Conservation (phyloP, 371 early-diverging fungal species). For the Zopfochytrium polystomum region DNA sequence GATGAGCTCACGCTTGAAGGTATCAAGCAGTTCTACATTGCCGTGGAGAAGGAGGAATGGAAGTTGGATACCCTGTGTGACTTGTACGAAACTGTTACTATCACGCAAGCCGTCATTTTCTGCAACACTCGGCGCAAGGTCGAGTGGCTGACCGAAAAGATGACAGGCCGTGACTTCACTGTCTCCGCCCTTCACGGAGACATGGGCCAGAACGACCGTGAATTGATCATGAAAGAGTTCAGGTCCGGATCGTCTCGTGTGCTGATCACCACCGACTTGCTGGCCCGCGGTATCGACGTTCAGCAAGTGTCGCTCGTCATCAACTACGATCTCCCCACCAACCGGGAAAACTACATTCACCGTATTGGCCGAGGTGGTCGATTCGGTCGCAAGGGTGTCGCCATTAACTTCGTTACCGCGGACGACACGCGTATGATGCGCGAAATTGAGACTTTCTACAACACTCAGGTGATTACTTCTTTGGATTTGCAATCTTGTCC, state of each 20-base stretch:
- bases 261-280: conserved; percentile 96
- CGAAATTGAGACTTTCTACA: conserved; percentile 97
- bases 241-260: conserved; percentile 88
- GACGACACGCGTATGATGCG: conserved; percentile 92
- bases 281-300: conserved; percentile 99
- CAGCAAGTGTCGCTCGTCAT: conserved; percentile 98
- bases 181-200: conserved; percentile 99
- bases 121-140: conserved; percentile 98
- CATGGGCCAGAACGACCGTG: conserved; percentile 96
- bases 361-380: conserved; percentile 99
- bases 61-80: conserved; percentile 96
- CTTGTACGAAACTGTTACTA: conserved; percentile 91
- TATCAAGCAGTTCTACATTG: conserved; percentile 98
- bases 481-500: conserved; percentile 32
- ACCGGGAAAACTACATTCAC: conserved; percentile 97
- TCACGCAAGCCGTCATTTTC: conserved; percentile 99
- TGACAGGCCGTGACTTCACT: conserved; percentile 90
- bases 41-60: conserved; percentile 95
- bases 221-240: conserved; percentile 97
- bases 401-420: conserved; percentile 96
- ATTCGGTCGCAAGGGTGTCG: conserved; percentile 99
- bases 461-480: no score
- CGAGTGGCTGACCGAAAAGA: conserved; percentile 94
- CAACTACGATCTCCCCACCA: conserved; percentile 97
- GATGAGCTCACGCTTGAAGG: conserved; percentile 99